phyloP scores from a whole-genome alignment of 2,329 filamentous ascomycete species.

The Fusarium marasasianum region DNA sequence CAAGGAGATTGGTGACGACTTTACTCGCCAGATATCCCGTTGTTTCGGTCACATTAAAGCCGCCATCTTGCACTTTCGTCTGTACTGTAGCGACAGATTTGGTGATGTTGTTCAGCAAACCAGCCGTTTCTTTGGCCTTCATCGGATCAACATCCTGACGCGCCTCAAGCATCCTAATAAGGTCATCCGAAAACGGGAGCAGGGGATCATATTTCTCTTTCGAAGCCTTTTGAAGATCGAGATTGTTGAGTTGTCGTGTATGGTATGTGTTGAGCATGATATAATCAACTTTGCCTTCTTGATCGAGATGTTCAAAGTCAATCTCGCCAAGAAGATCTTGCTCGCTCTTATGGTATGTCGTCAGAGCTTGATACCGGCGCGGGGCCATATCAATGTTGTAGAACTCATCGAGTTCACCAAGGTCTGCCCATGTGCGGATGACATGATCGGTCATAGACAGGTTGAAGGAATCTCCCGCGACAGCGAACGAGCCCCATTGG shows the following conservation, averaged over 20 bases:
- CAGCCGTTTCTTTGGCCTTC: slow-evolving; percentile 17
- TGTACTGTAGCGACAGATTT: slow-evolving; percentile 15
- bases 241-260: slow-evolving; percentile 20
- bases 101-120: slow-evolving; percentile 12
- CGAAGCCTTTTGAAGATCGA: slow-evolving; percentile 1
- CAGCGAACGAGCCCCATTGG: background rate
- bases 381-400: slow-evolving; percentile 24
- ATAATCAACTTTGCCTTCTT: slow-evolving; percentile 29
- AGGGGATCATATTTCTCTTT: slow-evolving; percentile 1
- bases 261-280: slow-evolving; percentile 30
- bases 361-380: slow-evolving; percentile 4
- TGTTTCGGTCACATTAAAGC: slow-evolving; percentile 24
- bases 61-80: slow-evolving; percentile 3
- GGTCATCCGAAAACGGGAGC: background rate
- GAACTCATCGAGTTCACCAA: slow-evolving; percentile 14
- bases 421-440: slow-evolving; percentile 25
- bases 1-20: slow-evolving; percentile 5
- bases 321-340: slow-evolving; percentile 6
- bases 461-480: slow-evolving; percentile 2
- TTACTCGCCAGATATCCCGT: slow-evolving; percentile 21
- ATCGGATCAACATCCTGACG: slow-evolving; percentile 30
- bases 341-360: slow-evolving; percentile 12
- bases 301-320: slow-evolving; percentile 17
- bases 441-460: slow-evolving; percentile 26
- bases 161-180: slow-evolving; percentile 17